Percentiles rank a stretch among this genome's conserved stretches.
These are phyloP conservation scores for Venturia nashicola DNA, from an alignment of 2,329 filamentous ascomycete genomes.

Conservation along the genomic window DNA sequence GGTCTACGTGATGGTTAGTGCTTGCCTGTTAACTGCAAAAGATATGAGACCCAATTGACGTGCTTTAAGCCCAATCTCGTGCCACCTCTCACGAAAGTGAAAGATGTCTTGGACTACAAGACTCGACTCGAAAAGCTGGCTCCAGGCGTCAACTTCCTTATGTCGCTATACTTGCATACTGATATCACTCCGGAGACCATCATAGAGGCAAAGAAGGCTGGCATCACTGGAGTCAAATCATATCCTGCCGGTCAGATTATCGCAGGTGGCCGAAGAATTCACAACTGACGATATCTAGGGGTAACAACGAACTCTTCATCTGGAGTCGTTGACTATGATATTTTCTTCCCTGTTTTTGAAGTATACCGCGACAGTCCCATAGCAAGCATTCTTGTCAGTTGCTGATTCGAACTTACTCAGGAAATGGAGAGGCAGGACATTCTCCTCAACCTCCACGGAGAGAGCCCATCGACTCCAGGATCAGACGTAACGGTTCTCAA, in stretches of 20 bases:
- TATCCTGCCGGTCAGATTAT: conserved; percentile 39
- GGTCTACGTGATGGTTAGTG: conserved; percentile 40
- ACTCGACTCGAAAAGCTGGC: conserved; percentile 31
- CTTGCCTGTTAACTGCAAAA: background rate
- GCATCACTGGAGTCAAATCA: conserved; percentile 61
- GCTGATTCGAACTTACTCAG: background rate
- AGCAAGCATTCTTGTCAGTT: background rate
- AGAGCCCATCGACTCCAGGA: conserved; percentile 49
- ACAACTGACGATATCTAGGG: background rate
- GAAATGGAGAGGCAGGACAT: conserved; percentile 78
- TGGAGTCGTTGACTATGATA: conserved; percentile 57
- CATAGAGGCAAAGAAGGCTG: conserved; percentile 57
- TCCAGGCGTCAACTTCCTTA: conserved; percentile 37
- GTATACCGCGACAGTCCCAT: background rate
- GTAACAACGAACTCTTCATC: conserved; percentile 49
- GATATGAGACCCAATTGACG: conserved; percentile 5
- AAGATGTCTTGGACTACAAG: conserved; percentile 34
- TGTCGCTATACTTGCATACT: conserved; percentile 39
- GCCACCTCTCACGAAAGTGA: conserved; percentile 36
- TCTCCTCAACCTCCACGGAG: conserved; percentile 88
- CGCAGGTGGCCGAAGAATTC: conserved; percentile 18
- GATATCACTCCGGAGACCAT: conserved; percentile 43
- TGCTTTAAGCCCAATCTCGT: conserved; percentile 34
- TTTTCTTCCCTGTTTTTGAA: conserved; percentile 67
- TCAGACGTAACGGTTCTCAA: conserved; percentile 39